Evolutionary conservation across 2,329 filamentous ascomycete genomes (phyloP), one percentile per base, ranked within the genome.

Genomic region (Penicillium sp.): DNA sequence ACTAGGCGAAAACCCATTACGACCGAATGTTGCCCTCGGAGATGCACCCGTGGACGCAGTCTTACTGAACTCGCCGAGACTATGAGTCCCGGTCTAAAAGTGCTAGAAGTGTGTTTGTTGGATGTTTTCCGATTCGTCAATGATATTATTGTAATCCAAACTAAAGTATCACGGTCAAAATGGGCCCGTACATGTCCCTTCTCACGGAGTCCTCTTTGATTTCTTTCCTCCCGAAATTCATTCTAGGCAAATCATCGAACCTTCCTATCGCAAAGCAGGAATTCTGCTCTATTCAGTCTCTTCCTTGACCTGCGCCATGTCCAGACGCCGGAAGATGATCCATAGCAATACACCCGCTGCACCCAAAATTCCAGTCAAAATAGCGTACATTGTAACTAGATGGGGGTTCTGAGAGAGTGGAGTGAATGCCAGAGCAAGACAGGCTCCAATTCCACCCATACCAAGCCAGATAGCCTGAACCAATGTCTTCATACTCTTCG

Each of bases 401-500:
- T 56, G 29, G 2, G 54, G 54, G 31, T 56, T 43, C 11, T 52
- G n/a, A 7, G 54, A 42, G 4, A 56, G 31, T 3, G 54, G 54
- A 24, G 48, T 52, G 26, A 56, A 52, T 9, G 57, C 57, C 44
- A 59, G 26, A 14, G 48, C 57, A 27, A 59, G 37, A 44, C 27
- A 47, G 7, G 48, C 22, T 9, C 55, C 58, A 14, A 61, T 11
- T 11, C 54, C 56, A 16, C 48, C 56, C 21, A 54, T 61, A 2
- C 37, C 43, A 4, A 61, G 48, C 45, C 48, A 57, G 19, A 70
- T 52, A 19, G 71, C 69, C 51, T 73, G 71, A 1, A 74, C 67
- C 6, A 74, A 39, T 5, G 65, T 67, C 51, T 60, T 60, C 76
- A 80, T 80, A 13, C 71, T 68, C 31, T 71, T 71, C 0, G 79